These are phyloP conservation scores for Streptanthus diversifolius DNA, from an alignment of 345 rosid genomes.

Conservation along the genomic window DNA sequence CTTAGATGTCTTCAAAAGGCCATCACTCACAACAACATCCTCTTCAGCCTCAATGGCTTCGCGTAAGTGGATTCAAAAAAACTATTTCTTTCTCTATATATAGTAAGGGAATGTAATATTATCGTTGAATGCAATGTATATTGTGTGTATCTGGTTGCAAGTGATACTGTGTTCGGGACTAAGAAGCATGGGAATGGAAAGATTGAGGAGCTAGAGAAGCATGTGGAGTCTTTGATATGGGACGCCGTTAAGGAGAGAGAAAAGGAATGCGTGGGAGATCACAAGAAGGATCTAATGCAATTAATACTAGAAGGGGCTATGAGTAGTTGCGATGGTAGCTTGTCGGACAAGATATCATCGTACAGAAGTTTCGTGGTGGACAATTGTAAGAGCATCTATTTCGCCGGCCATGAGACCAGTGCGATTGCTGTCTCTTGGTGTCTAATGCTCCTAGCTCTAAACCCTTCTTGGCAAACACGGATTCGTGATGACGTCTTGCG, in stretches of 20 bases:
- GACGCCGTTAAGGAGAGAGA: slow-evolving; percentile 59
- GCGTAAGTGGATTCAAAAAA: slow-evolving; percentile 26
- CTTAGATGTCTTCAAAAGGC: slow-evolving; percentile 53
- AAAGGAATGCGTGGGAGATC: slow-evolving; percentile 34
- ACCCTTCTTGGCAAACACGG: slow-evolving; percentile 71
- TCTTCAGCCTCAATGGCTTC: slow-evolving; percentile 32
- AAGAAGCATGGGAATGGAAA: slow-evolving; percentile 38
- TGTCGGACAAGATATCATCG: slow-evolving; percentile 38
- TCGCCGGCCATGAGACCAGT: slow-evolving; percentile 76
- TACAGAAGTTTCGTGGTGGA: slow-evolving; percentile 64
- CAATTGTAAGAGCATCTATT: slow-evolving; percentile 81
- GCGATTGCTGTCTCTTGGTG: slow-evolving; percentile 82
- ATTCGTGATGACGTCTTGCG: slow-evolving; percentile 50
- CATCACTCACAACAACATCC: slow-evolving; percentile 41
- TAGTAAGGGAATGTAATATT: background rate
- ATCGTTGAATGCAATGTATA: background rate
- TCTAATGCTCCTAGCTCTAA: slow-evolving; percentile 72
- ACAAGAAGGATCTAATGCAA: slow-evolving; percentile 64
- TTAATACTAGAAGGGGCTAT: slow-evolving; percentile 60
- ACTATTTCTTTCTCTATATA: background rate
- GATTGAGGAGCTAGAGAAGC: slow-evolving; percentile 48
- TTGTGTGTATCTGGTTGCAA: background rate
- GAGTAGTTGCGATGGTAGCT: slow-evolving; percentile 24
- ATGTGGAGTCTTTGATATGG: slow-evolving; percentile 65
- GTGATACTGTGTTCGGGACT: slow-evolving; percentile 37